Evolutionary conservation across 371 early-diverging fungal species (phyloP).

Genomic region (Neoconidiobolus thromboides): DNA sequence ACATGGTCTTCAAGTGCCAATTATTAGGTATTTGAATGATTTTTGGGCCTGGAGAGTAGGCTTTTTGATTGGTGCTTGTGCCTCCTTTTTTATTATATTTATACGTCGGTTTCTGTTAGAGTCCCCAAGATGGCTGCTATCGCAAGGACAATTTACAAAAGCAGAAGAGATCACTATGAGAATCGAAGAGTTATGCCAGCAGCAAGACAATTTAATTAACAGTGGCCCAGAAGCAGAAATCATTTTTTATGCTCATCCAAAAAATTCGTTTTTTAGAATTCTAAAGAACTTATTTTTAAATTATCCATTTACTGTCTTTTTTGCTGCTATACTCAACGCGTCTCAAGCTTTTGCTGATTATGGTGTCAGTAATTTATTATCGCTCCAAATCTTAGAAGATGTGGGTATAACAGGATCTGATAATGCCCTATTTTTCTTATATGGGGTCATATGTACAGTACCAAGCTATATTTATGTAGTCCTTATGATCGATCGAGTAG

Average conservation of each 20-base stretch:
- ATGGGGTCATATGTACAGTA: constrained; percentile 4
- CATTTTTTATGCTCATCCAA: neutral
- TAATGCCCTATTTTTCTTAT: constrained; percentile 6
- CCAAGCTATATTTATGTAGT: constrained; percentile 1
- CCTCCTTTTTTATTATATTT: neutral
- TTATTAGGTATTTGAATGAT: constrained; percentile 3
- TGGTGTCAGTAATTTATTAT: constrained; percentile 8
- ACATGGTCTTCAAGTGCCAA: neutral
- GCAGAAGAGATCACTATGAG: neutral
- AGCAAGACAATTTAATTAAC: constrained; percentile 5
- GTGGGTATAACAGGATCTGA: neutral
- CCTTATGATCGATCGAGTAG: constrained; percentile 4
- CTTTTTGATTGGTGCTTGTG: constrained; percentile 2
- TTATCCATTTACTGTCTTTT: constrained; percentile 5
- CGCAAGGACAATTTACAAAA: constrained; percentile 5
- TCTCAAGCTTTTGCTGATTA: constrained; percentile 10
- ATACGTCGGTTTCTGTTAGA: constrained; percentile 3
- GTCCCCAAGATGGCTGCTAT: constrained; percentile 6
- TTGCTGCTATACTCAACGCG: constrained; percentile 7
- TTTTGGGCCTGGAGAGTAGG: constrained; percentile 6
- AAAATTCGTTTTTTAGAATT: neutral
- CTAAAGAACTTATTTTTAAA: neutral
- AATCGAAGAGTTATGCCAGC: neutral
- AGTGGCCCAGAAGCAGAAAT: neutral
- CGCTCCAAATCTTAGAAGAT: neutral